A percentile compares a stretch with the other conserved stretches of the same genome.
phyloP scores from a whole-genome alignment of 2,329 filamentous ascomycete genomes.

The Hymenoscyphus albidus region DNA sequence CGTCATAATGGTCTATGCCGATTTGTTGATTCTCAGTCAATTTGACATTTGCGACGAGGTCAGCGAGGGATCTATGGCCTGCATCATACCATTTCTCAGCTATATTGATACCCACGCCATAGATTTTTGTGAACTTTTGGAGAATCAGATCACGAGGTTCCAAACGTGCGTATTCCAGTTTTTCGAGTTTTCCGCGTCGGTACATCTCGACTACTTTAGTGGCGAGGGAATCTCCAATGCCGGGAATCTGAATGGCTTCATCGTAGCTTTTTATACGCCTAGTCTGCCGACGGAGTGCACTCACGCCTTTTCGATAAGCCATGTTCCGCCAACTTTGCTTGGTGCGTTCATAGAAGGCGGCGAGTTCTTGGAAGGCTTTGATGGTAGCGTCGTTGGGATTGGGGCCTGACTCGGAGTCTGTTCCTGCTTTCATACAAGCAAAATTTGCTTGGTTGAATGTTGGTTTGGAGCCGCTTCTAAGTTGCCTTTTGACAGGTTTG shows the following conservation, averaged over 20 bases:
- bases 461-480: conserved; percentile 15
- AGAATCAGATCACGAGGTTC: conserved; percentile 65
- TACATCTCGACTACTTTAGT: conserved; percentile 89
- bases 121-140: conserved; percentile 70
- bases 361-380: conserved; percentile 72
- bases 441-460: conserved; percentile 45
- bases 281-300: conserved; percentile 64
- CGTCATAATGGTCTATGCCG: conserved; percentile 74
- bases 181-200: conserved; percentile 64
- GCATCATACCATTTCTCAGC: conserved; percentile 73
- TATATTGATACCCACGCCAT: conserved; percentile 68
- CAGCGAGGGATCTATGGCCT: conserved; percentile 70
- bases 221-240: conserved; percentile 69
- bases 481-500: background rate
- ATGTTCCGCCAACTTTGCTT: conserved; percentile 72
- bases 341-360: conserved; percentile 69
- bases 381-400: conserved; percentile 77
- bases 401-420: conserved; percentile 36
- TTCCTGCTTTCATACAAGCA: conserved; percentile 51
- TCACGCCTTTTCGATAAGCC: conserved; percentile 74
- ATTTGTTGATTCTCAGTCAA: conserved; percentile 68
- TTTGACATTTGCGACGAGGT: conserved; percentile 58
- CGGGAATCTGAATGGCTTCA: conserved; percentile 64
- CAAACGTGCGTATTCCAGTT: conserved; percentile 65
- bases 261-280: conserved; percentile 62